phyloP scores from a whole-genome alignment of 129 eudicot genomes.

The Pseudognaphalium luteoalbum region DNA sequence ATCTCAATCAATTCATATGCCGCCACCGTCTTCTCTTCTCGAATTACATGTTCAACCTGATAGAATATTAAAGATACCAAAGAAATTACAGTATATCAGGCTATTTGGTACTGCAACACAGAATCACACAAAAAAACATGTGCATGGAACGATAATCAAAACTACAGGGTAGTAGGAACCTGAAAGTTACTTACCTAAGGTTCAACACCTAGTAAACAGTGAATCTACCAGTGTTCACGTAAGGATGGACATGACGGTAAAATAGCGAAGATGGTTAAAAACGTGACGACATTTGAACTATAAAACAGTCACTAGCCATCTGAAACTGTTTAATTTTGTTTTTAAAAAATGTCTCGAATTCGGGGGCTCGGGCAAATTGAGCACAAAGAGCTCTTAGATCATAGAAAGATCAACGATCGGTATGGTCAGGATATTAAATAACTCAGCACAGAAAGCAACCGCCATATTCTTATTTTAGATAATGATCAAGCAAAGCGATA shows the following conservation, averaged over 20 bases:
- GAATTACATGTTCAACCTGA: conserved; percentile 93
- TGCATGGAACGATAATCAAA: not conserved
- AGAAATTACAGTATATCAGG: not conserved
- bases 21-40: conserved; percentile 94
- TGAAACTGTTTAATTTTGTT: not conserved
- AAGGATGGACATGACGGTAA: not conserved
- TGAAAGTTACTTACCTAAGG: no score
- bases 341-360: no score
- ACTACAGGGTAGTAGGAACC: no score
- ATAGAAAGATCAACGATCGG: not conserved
- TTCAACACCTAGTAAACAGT: no score
- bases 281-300: not conserved
- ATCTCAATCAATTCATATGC: conserved; percentile 87
- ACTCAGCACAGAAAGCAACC: no score
- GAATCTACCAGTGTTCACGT: not conserved
- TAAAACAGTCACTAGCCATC: not conserved
- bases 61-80: not conserved
- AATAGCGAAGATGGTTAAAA: not conserved
- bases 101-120: not conserved
- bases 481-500: no score
- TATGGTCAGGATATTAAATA: no score
- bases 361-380: not conserved
- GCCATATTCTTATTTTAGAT: no score
- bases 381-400: not conserved
- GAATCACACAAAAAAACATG: not conserved